Conservation (phyloP, 208 protist species). For the Trypanosoma theileri region DNA sequence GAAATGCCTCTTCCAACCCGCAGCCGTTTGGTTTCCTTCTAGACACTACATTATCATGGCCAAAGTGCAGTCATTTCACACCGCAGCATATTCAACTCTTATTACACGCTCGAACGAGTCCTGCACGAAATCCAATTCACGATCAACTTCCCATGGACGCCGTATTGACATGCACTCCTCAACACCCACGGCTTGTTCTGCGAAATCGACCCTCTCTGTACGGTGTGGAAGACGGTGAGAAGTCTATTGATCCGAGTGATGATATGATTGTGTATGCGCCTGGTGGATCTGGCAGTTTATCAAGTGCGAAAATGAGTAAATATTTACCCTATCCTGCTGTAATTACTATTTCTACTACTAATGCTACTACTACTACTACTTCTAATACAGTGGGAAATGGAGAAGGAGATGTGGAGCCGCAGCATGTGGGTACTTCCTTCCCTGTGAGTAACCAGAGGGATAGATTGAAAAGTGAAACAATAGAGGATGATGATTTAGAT, state of each 20-base stretch:
- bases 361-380: too few relatives aligned
- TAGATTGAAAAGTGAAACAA: background rate
- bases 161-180: conserved; percentile 24
- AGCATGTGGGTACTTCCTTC: background rate
- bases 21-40: conserved; percentile 63
- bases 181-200: conserved; percentile 22
- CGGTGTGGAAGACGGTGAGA: conserved; percentile 35
- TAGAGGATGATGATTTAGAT: conserved; percentile 7
- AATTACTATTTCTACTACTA: too few relatives aligned
- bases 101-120: conserved; percentile 50
- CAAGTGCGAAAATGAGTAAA: background rate
- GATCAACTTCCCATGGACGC: conserved; percentile 69
- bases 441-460: background rate
- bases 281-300: background rate
- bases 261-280: background rate
- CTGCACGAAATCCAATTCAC: conserved; percentile 76
- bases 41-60: conserved; percentile 18
- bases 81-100: conserved; percentile 46
- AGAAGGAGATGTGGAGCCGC: background rate
- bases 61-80: conserved; percentile 19
- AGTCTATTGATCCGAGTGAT: conserved; percentile 25
- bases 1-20: conserved; percentile 50
- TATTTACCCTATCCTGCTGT: too few relatives aligned
- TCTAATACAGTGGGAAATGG: too few relatives aligned
- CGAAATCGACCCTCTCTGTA: conserved; percentile 38